Evolutionary conservation across 768 basidiomycete species (phyloP).

Genomic region (Phylloporus sp.): DNA sequence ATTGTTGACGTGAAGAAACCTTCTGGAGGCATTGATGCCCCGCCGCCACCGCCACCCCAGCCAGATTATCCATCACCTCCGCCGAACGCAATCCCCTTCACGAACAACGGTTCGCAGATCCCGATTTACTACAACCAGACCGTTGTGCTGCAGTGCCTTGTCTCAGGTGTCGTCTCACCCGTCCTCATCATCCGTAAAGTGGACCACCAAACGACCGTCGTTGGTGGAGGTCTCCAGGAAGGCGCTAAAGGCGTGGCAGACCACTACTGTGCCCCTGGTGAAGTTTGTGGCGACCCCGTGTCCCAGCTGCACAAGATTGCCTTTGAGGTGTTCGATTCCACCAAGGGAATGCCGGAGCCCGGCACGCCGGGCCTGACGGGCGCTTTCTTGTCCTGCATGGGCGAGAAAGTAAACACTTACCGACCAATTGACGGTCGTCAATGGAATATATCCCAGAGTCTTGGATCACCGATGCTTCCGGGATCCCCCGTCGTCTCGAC

Average conservation of each 20-base stretch:
- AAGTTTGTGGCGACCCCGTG: conserved; percentile 90
- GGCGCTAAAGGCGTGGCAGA: conserved; percentile 82
- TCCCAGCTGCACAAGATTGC: conserved; percentile 95
- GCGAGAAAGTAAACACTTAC: conserved; percentile 90
- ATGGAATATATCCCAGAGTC: conserved; percentile 54
- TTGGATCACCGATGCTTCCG: conserved; percentile 54
- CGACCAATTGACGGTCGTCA: conserved; percentile 77
- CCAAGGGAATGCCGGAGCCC: conserved; percentile 63
- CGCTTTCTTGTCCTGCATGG: conserved; percentile 86
- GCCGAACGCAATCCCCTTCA: conserved; percentile 83
- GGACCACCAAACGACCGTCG: conserved; percentile 82
- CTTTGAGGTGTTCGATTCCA: conserved; percentile 80
- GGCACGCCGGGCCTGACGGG: conserved; percentile 76
- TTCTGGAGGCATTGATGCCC: conserved; percentile 67
- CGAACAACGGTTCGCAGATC: conserved; percentile 77
- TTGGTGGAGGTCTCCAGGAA: conserved; percentile 87
- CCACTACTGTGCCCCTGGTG: conserved; percentile 76
- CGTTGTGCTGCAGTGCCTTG: conserved; percentile 89
- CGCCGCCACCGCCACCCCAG: conserved; percentile 77
- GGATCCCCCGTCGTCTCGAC: conserved; percentile 67
- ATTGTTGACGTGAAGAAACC: conserved; percentile 92
- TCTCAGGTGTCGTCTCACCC: conserved; percentile 90
- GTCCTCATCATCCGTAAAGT: conserved; percentile 92
- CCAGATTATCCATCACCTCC: conserved; percentile 90
- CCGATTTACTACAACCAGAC: conserved; percentile 97